Evolutionary conservation across 176 grass and related monocot genomes (phyloP), one percentile per base, ranked within the genome.

Genomic region (Rhynchospora pubera): DNA sequence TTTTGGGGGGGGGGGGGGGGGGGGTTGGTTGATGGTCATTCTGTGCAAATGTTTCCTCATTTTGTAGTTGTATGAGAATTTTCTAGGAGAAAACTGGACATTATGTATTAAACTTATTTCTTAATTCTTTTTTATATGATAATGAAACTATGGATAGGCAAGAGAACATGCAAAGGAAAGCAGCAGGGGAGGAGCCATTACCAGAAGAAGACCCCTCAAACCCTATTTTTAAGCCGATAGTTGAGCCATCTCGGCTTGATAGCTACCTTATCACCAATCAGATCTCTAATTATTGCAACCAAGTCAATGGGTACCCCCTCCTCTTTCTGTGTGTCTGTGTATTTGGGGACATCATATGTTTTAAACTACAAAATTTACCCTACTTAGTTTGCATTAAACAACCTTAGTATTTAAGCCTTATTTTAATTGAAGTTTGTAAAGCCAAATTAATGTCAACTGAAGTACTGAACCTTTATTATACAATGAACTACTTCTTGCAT

Each of bases 191-290:
- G 82, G 96, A 99, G 55, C 92, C 91, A 79, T 87, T 99, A 77
- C 91, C 96, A n/a, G 96, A 99, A 84, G 93, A 99, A 87, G 96
- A 95, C 56, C 96, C 89, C 3, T 87, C 91, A 51, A 99, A 99
- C 79, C 79, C 93, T 23, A 74, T 99, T 57, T 99, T 99, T 82
- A 99, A 95, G 80, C 93, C 96, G 23, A 91, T 99, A 84, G 91
- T 89, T 28, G 96, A 99, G 86, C 96, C 93, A 42, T 95, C 96
- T 84, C 91, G 93, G 45, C 84, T 99, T 39, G 96, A 99, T 86
- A 87, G 91, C 74, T 99, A 93, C 79, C 96, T 99, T 46, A 92
- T 99, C 47, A 95, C 96, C 67, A 99, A 99, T 87, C 96, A 99
- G 73, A 91, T 93, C 80, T 89, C 96, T 57, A 99, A 93, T 74